Conservation (phyloP, 2,329 filamentous ascomycete genomes). For the Aspergillus intermedius region DNA sequence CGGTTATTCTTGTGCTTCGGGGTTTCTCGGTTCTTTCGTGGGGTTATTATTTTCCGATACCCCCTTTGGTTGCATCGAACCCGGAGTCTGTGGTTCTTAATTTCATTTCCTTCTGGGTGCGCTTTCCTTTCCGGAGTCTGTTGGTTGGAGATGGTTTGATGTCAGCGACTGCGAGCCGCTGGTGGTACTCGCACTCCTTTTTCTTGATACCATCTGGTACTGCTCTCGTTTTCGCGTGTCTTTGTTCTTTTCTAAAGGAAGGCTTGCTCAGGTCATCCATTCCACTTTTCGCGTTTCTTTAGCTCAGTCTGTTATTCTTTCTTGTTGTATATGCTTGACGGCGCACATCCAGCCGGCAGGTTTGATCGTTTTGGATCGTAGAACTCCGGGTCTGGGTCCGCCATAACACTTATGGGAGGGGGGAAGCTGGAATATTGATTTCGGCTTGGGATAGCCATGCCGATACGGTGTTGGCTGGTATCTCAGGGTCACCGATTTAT, state of each 20-base stretch:
- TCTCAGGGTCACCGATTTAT: background rate
- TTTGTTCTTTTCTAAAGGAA: background rate
- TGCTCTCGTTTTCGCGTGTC: background rate
- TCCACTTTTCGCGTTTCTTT: background rate
- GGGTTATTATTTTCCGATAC: constrained; percentile 8
- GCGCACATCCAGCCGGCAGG: background rate
- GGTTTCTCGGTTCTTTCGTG: constrained; percentile 11
- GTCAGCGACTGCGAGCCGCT: constrained; percentile 2
- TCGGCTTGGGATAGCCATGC: background rate
- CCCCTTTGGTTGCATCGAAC: constrained; percentile 18
- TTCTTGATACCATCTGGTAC: background rate
- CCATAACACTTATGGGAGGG: background rate
- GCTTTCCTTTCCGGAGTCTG: constrained; percentile 9
- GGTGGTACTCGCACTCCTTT: constrained; percentile 1
- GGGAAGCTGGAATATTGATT: background rate
- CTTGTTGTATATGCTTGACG: background rate
- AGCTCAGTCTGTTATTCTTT: background rate
- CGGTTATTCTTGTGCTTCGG: constrained; percentile 8
- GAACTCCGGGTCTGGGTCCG: background rate
- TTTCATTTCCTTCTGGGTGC: constrained; percentile 6
- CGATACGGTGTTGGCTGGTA: background rate
- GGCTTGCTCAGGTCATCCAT: background rate
- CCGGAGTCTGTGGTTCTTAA: constrained; percentile 17
- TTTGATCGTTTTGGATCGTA: background rate
- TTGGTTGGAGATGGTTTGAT: constrained; percentile 9